phyloP scores from a whole-genome alignment of 1,139 yeast genomes.

The Yueomyces sp. region DNA sequence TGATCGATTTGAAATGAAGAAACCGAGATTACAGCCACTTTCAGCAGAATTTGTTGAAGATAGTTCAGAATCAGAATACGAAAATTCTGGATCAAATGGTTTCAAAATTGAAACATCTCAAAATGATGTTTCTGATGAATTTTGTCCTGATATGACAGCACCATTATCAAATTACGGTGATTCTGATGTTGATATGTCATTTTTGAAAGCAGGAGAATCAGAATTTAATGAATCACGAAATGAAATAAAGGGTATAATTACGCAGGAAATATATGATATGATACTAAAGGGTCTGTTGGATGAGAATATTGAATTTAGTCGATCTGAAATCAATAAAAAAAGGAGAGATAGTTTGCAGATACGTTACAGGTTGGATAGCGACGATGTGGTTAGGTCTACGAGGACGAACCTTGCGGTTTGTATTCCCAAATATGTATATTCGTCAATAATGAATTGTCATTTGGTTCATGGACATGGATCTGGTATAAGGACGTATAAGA shows the following conservation, averaged over 20 bases:
- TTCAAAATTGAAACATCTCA: no score
- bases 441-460: conserved; percentile 20
- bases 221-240: conserved; percentile 13
- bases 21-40: no score
- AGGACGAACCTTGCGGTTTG: conserved; percentile 16
- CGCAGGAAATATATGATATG: conserved; percentile 13
- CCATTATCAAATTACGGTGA: conserved; percentile 1
- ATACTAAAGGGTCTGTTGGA: conserved; percentile 9
- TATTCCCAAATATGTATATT: conserved; percentile 20
- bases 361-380: conserved; percentile 14
- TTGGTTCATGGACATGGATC: conserved; percentile 19
- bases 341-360: conserved; percentile 12
- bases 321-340: no score
- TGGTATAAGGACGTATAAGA: conserved; percentile 9
- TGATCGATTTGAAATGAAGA: no score
- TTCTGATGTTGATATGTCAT: conserved; percentile 8
- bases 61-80: no score
- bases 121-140: no score
- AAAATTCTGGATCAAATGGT: no score
- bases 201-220: conserved; percentile 14
- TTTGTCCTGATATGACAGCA: not conserved
- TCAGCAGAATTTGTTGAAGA: no score
- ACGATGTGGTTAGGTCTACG: conserved; percentile 16
- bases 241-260: conserved; percentile 17
- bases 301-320: conserved; percentile 3